Evolutionary conservation across 805 yeast species (phyloP).

Genomic region (Metschnikowia chrysomelidarum): DNA sequence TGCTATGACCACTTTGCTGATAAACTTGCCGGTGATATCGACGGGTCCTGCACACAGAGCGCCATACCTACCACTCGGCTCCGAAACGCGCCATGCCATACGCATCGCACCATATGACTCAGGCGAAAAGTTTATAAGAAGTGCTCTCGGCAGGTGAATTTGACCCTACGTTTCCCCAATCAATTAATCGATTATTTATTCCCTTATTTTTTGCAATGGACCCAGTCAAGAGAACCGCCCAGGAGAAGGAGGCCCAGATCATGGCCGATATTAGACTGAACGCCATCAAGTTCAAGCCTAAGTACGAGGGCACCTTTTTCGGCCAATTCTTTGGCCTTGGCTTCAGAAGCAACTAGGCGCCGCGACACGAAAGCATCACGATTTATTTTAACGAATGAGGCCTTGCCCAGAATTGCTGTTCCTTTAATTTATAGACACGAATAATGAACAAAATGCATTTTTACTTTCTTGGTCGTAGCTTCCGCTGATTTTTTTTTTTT

Average conservation of each 20-base stretch:
- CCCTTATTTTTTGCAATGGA: slow-evolving; percentile 11
- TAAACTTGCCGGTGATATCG: too few relatives aligned
- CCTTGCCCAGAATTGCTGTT: neutral
- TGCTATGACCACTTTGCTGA: too few relatives aligned
- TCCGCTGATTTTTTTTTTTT: neutral
- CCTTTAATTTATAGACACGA: slow-evolving; percentile 8
- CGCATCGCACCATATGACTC: too few relatives aligned
- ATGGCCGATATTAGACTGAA: slow-evolving; percentile 42
- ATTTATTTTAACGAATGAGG: neutral
- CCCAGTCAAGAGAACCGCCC: slow-evolving; percentile 26
- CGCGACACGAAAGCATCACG: neutral
- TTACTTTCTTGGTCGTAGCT: neutral
- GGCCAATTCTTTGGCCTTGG: slow-evolving; percentile 39
- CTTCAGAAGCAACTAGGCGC: slow-evolving; percentile 14
- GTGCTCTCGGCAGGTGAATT: too few relatives aligned
- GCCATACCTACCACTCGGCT: too few relatives aligned
- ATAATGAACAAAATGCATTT: slow-evolving; percentile 8
- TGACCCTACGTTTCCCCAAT: too few relatives aligned
- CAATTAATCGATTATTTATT: too few relatives aligned
- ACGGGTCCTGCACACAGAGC: too few relatives aligned
- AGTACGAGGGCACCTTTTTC: slow-evolving; percentile 40
- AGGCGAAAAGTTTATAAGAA: too few relatives aligned
- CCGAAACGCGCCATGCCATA: too few relatives aligned
- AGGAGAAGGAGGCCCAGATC: slow-evolving; percentile 45
- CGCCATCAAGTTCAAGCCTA: slow-evolving; percentile 34